Evolutionary conservation across 148 eudicot genomes (phyloP).

Genomic region (Rhododendron kiyosumense): DNA sequence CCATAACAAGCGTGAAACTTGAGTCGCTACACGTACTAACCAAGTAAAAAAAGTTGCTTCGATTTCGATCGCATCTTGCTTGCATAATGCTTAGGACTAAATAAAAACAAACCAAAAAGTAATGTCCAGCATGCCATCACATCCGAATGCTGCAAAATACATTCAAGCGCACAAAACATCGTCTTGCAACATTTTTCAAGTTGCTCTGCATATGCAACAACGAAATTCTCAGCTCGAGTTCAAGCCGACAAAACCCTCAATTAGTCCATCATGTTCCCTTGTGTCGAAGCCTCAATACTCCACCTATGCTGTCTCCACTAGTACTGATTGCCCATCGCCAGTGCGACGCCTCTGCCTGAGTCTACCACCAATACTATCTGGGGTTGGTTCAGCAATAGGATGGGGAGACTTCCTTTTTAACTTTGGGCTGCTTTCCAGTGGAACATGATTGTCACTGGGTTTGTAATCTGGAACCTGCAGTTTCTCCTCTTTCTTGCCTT

Average conservation of each 20-base stretch:
- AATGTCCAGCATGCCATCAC: background rate
- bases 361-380: slow-evolving; percentile 20
- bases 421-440: background rate
- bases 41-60: background rate
- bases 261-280: background rate
- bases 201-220: background rate
- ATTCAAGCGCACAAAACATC: background rate
- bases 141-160: background rate
- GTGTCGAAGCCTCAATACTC: slow-evolving; percentile 25
- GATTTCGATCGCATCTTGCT: background rate
- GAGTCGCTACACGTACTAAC: background rate
- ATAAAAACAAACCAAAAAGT: background rate
- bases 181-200: background rate
- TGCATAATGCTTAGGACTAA: background rate
- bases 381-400: background rate
- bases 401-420: background rate
- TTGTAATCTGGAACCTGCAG: background rate
- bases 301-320: slow-evolving; percentile 14
- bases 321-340: background rate
- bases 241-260: background rate
- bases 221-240: background rate
- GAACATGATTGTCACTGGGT: background rate
- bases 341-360: slow-evolving; percentile 30
- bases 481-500: slow-evolving; percentile 9
- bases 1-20: background rate